phyloP scores from a whole-genome alignment of 495 filamentous ascomycete genomes.

The Lophiotrema nucula region DNA sequence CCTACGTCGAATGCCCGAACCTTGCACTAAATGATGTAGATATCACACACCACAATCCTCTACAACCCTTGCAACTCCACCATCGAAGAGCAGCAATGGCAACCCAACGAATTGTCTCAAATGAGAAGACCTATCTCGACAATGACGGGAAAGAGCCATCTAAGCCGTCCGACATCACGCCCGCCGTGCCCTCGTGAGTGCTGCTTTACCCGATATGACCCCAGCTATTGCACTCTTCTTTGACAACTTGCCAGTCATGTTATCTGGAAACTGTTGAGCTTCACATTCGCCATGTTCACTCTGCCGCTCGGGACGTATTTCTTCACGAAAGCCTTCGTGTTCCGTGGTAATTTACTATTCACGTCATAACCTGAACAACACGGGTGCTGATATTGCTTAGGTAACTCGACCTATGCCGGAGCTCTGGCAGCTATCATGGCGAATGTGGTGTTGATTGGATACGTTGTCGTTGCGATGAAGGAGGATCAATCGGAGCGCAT shows the following conservation, averaged over 20 bases:
- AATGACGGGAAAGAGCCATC: slow-evolving; percentile 21
- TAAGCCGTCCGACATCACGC: slow-evolving; percentile 39
- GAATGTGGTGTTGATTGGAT: slow-evolving; percentile 86
- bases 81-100: too few species aligned
- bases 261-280: slow-evolving; percentile 83
- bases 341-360: slow-evolving; percentile 58
- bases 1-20: too few species aligned
- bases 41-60: too few species aligned
- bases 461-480: slow-evolving; percentile 85
- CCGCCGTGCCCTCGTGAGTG: slow-evolving; percentile 44
- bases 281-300: slow-evolving; percentile 87
- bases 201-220: too few species aligned
- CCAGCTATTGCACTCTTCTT: background rate
- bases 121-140: slow-evolving; percentile 37
- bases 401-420: slow-evolving; percentile 83
- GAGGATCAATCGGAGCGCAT: slow-evolving; percentile 77
- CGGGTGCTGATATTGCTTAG: slow-evolving; percentile 38
- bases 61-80: too few species aligned
- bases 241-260: slow-evolving; percentile 61
- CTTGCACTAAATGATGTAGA: too few species aligned
- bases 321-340: slow-evolving; percentile 69
- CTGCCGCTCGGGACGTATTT: slow-evolving; percentile 86
- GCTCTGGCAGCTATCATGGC: slow-evolving; percentile 82
- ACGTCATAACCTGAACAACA: background rate
- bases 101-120: slow-evolving; percentile 29